phyloP scores from a whole-genome alignment of 768 basidiomycete genomes.

The Mycena polygramma region DNA sequence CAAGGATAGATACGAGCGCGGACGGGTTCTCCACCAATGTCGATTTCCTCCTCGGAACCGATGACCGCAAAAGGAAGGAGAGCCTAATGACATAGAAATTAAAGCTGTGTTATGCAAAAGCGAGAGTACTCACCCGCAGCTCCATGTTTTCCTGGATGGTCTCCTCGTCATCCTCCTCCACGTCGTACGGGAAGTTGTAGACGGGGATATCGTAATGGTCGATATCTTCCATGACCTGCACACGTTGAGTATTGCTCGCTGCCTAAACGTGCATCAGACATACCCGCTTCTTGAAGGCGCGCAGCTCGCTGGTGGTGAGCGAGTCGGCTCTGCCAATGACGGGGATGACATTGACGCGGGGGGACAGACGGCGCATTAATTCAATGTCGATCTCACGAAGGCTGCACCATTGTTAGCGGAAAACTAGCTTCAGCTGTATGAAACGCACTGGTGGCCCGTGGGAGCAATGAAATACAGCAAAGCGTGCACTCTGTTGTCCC shows the following conservation, averaged over 20 bases:
- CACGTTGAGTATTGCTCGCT: background rate
- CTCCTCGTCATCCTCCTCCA: conserved; percentile 94
- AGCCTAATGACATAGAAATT: conserved; percentile 48
- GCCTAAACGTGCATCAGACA: conserved; percentile 39
- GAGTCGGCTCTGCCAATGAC: conserved; percentile 91
- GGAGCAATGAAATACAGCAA: conserved; percentile 93
- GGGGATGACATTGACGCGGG: conserved; percentile 94
- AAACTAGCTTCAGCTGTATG: background rate
- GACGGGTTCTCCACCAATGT: conserved; percentile 82
- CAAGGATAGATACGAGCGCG: conserved; percentile 91
- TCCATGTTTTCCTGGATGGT: conserved; percentile 92
- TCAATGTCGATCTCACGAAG: conserved; percentile 94
- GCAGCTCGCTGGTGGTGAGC: conserved; percentile 84
- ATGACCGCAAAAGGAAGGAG: conserved; percentile 91
- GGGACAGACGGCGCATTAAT: conserved; percentile 90
- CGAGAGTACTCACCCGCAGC: conserved; percentile 68
- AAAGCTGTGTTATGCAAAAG: background rate
- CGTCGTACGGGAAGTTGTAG: conserved; percentile 95
- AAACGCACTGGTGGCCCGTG: conserved; percentile 83
- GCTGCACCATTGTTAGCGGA: conserved; percentile 48
- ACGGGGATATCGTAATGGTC: conserved; percentile 90
- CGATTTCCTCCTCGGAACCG: conserved; percentile 89
- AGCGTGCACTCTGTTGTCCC: conserved; percentile 90
- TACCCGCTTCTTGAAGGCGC: conserved; percentile 86
- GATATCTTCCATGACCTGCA: conserved; percentile 92